Base-by-base conservation (phyloP, 257 asterid species). In the Leonotis leonurus region DNA sequence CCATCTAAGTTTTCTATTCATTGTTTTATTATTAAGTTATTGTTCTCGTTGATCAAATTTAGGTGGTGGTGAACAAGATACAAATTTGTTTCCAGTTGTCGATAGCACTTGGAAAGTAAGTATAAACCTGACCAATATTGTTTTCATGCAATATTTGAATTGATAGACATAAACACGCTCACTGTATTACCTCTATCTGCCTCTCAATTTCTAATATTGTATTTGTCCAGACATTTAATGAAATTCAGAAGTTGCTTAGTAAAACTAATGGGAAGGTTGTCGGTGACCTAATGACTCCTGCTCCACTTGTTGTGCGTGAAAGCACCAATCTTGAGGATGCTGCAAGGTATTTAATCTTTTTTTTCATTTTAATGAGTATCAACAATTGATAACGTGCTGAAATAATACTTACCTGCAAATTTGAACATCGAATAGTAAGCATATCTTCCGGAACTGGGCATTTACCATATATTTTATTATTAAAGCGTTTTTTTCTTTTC, bases 291-390 rank as follows among this genome's bases (percentile, higher is more conserved):
- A 89, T 89, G 97, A 89, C 95, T 46, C 71, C 84, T 45, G 64
- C 83, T 46, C 97, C 97, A 13, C 88, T 89, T 49, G 80, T 78
- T 40, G 88, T 89, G 65, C 86, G 83, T 33, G 89, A 86, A 73
- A 74, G 51, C 77, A 86, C 89, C 78, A 84, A 84, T 74, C 94
- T 89, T 37, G 97, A 82, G 79, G 97, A 86, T 77, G 97, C 94
- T 50, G 94, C 83, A 24, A 89, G 95, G 97, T 89, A 78, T 41
- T 52, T 67, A 21, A 51, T 4, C 13, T 52, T 54, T 39, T 44
- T 62, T 14, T n/a, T 14, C 44, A 20, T n/a, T n/a, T 49, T 6
- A 62, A 9, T 1, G 33, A 33, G 48, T 50, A n/a, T n/a, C n/a
- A n/a, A 17, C 26, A 16, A n/a, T 8, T n/a, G 8, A n/a, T 32